Base-by-base conservation (phyloP, 495 filamentous ascomycete genomes). In the Neurospora sp. region DNA sequence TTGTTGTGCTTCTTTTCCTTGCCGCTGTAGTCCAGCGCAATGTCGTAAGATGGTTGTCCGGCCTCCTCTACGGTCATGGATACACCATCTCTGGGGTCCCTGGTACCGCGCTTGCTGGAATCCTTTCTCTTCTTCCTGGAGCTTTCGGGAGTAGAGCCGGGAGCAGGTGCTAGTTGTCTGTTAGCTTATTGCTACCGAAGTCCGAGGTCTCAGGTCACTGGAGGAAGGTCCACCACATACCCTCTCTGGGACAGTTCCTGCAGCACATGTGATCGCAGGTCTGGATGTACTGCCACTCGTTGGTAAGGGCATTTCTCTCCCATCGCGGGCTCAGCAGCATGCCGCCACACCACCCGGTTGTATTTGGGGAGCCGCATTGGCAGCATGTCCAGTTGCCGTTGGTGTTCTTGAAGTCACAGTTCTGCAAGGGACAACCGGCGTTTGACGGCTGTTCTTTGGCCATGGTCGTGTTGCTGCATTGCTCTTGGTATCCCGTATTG, bases 241-340 rank as follows among this genome's bases (percentile, higher is more conserved):
- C 39, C 38, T 79, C 80, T 59, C 77, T 80, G 73, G 73, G 80
- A 71, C 83, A 85, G 70, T 78, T 79, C 66, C 76, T 79, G 73
- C 83, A 85, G 73, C 83, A 84, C 43, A 79, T 80, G 71, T 85
- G 83, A 38, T 82, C 83, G 70, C 83, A 85, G 13, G 77, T 80
- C 62, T 83, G 79, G 72, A 81, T 77, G 24, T 77, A 78, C 43
- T 84, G 82, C 71, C 77, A 78, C 34, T 73, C 76, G 21, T 77
- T 59, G 40, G 81, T 82, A 9, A 79, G 69, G 48, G 80, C 73
- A 73, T 84, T 84, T 76, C 78, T 78, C 37, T 81, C 79, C 77
- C 78, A 77, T 71, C 74, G 76, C 17, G 74, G 74, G 36, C 73
- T 72, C 70, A 78, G 71, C 71, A 76, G 62, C 59, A 43, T 40